Base-by-base conservation (phyloP, 768 basidiomycete species). In the Lyophyllum decastes region DNA sequence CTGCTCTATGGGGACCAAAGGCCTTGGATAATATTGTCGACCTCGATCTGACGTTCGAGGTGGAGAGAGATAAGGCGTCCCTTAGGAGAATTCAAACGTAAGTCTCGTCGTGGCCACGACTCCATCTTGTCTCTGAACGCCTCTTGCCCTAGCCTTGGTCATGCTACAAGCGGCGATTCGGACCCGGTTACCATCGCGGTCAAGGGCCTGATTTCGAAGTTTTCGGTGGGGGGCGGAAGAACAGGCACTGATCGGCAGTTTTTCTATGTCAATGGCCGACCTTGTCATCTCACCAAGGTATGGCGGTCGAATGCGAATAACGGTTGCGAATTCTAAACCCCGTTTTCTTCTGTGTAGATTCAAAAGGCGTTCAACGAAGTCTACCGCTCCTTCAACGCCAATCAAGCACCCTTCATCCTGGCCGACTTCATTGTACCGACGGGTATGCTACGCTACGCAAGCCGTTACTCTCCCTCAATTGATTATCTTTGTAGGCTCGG, bases 281-380 rank as follows among this genome's bases (percentile, higher is more conserved):
- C 97, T 0, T 95, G 92, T 65, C 86, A 83, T 61, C 78, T 90
- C 9, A 73, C 78, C 17, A 95, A 92, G 78, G 94, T 90, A 54
- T 45, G 33, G 54, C 25, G 14, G 25, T 6, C 22, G 8, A 14
- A 9, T 33, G 6, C 1, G 30, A 30, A 19, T 54, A 14, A 6
- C 6, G 49, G 34, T 25, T 59, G 19, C 26, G 24, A 26, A 17
- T 19, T 30, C 43, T 12, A 25, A 47, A 33, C 0, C 26, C 41
- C 38, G 50, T 40, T 26, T 30, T 12, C 16, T 35, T 50, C 2
- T 9, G 33, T 24, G 21, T 61, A 93, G 91, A 76, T 95, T 25
- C 90, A 93, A 66, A 95, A 94, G 66, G 88, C 87, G 0, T 83
- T 97, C 74, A 97, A 97, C 66, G 96, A 99, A 64, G 86, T 94